Conservation (phyloP, 108 stramenopile genomes). For the Mayamaea pseudoterrestris region DNA sequence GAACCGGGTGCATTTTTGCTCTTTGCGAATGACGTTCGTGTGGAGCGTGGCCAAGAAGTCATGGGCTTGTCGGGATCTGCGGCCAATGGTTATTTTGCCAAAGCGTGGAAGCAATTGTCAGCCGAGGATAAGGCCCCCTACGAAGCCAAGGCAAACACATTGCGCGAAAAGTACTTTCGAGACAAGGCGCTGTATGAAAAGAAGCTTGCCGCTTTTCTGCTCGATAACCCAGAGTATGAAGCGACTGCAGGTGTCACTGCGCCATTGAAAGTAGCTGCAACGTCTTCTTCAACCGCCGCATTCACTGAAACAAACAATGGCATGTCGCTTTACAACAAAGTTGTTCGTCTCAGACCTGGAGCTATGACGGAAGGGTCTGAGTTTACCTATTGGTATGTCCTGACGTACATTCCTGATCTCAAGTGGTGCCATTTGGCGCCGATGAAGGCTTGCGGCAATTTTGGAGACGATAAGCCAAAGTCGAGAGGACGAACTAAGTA, state of each 20-base stretch:
- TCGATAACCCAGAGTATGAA: conserved; percentile 10
- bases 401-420: conserved; percentile 80
- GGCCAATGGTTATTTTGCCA: conserved; percentile 15
- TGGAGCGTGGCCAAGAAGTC: conserved; percentile 14
- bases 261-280: conserved; percentile 2
- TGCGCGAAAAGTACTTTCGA: background rate
- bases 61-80: conserved; percentile 12
- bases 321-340: conserved; percentile 53
- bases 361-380: conserved; percentile 26
- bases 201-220: conserved; percentile 20
- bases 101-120: conserved; percentile 28
- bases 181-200: conserved; percentile 21
- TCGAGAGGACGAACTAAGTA: conserved; percentile 57
- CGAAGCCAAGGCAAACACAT: background rate
- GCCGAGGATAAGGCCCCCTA: conserved; percentile 18
- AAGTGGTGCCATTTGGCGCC: conserved; percentile 82
- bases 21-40: conserved; percentile 21
- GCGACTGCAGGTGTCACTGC: background rate
- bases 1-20: conserved; percentile 27
- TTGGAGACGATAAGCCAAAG: conserved; percentile 43
- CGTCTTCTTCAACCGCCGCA: conserved; percentile 7
- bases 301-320: background rate
- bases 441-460: conserved; percentile 53
- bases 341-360: conserved; percentile 50
- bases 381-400: conserved; percentile 42